Evolutionary conservation across 2,329 filamentous ascomycete genomes (phyloP).

Genomic region (Dothistroma pini): DNA sequence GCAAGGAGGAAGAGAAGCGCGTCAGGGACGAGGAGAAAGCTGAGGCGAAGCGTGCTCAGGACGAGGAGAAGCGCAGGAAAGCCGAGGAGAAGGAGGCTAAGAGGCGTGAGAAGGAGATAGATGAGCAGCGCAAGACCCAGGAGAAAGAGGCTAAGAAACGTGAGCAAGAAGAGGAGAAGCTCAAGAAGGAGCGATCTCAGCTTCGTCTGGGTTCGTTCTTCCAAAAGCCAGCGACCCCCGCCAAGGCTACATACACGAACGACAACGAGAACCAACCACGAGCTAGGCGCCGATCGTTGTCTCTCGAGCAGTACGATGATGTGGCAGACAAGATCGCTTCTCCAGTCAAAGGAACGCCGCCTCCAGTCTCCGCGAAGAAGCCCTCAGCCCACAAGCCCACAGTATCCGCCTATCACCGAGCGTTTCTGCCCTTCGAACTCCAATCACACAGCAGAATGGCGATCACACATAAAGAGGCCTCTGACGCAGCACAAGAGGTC

Average conservation of each 20-base stretch:
- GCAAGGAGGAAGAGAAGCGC: conserved; percentile 40
- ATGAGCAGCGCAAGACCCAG: conserved; percentile 43
- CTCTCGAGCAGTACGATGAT: conserved; percentile 32
- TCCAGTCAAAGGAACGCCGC: conserved; percentile 24
- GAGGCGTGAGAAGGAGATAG: conserved; percentile 37
- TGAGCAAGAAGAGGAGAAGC: conserved; percentile 30
- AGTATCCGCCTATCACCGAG: conserved; percentile 50
- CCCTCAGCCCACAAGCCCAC: conserved; percentile 25
- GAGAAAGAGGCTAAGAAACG: conserved; percentile 36
- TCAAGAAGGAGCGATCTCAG: conserved; percentile 33
- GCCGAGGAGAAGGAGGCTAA: conserved; percentile 30
- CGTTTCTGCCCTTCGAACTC: conserved; percentile 78
- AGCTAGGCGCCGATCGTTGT: conserved; percentile 36
- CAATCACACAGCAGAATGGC: conserved; percentile 72
- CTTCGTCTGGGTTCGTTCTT: conserved; percentile 46
- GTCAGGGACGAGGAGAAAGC: conserved; percentile 41
- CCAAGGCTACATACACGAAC: conserved; percentile 18
- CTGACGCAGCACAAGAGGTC: conserved; percentile 26
- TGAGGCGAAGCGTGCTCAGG: conserved; percentile 36
- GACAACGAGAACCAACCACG: conserved; percentile 19
- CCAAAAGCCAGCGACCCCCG: conserved; percentile 36
- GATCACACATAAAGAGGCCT: conserved; percentile 31
- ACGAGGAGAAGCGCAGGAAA: conserved; percentile 36
- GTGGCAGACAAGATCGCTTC: conserved; percentile 28
- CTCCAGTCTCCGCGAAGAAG: conserved; percentile 12